Evolutionary conservation across 345 rosid genomes (phyloP), one percentile per base, ranked within the genome.

Genomic region (Microthlaspi erraticum): DNA sequence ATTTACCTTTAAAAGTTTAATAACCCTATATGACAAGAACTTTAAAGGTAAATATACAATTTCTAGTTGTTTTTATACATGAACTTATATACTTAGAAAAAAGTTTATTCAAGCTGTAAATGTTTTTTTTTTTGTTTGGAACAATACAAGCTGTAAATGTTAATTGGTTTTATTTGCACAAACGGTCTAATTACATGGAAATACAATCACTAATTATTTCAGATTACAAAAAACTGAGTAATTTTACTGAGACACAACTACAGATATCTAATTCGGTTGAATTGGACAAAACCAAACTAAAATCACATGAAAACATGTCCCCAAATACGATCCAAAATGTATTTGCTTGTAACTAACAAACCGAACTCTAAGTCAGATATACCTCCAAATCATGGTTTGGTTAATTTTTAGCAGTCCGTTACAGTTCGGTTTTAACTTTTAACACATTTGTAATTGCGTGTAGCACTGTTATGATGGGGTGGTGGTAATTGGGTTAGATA

Each of bases 401-500:
- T 70, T 59, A 59, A 29, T 37, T 7, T 39, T 39, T 5, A 60
- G 43, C 4, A 5, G 61, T 58, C 39, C 18, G 50, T 48, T 59
- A 26, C 59, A 38, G 14, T 60, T 70, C 17, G 60, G 68, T 60
- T 60, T 17, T 9, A 71, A 42, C 36, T 60, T 60, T 17, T 9
- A 71, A 42, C 36, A 41, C 23, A 71, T 41, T 50, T 8, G n/a
- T 19, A 8, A 60, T 50, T 50, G 52, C 52, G 74, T 70, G 43
- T 60, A 60, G 34, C 23, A 50, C 12, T 60, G 36, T 39, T 29
- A 46, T 1, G 14, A 36, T 61, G 33, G 67, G n/a, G 34, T 26
- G 26, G 26, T 26, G 29, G 29, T 26, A 26, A 26, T 1, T 26
- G 29, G 29, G 29, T 26, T n/a, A 60, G 44, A 32, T 52, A 41